Evolutionary conservation across 768 basidiomycete genomes (phyloP).

Genomic region (Lactarius trivialis): DNA sequence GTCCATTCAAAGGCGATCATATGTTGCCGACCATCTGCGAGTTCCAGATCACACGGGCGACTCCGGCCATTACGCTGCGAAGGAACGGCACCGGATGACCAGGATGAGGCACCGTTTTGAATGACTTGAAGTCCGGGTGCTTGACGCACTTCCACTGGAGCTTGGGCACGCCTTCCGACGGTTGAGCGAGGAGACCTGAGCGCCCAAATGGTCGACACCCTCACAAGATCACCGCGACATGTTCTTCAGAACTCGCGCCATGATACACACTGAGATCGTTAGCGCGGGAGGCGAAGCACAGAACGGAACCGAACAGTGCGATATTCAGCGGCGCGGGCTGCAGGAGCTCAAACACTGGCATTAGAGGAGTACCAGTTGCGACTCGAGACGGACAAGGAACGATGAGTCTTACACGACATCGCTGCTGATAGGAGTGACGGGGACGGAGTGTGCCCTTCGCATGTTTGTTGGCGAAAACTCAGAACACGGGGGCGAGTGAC

Average conservation of each 20-base stretch:
- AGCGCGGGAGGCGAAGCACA: conserved; percentile 12
- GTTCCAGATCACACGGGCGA: neutral
- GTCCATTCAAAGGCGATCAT: conserved; percentile 16
- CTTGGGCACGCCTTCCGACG: neutral
- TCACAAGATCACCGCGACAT: neutral
- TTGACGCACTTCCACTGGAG: conserved; percentile 10
- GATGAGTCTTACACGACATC: neutral
- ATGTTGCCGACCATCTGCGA: conserved; percentile 10
- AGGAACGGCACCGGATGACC: neutral
- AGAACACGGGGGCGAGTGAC: neutral
- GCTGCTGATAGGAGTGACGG: neutral
- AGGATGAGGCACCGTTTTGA: conserved; percentile 19
- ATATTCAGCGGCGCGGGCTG: conserved; percentile 17
- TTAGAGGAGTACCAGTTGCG: conserved; percentile 21
- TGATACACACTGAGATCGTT: conserved; percentile 8
- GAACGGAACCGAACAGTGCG: conserved; percentile 11
- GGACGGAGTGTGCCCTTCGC: neutral
- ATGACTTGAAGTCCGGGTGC: conserved; percentile 16
- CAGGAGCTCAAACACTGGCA: conserved; percentile 17
- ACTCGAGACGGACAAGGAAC: no score
- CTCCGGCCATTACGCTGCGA: no score
- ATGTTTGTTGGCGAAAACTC: neutral
- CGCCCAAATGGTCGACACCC: neutral
- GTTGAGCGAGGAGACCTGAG: neutral
- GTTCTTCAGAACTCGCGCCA: neutral